phyloP scores from a whole-genome alignment of 2,329 filamentous ascomycete genomes.

The Pyrenophora graminea region DNA sequence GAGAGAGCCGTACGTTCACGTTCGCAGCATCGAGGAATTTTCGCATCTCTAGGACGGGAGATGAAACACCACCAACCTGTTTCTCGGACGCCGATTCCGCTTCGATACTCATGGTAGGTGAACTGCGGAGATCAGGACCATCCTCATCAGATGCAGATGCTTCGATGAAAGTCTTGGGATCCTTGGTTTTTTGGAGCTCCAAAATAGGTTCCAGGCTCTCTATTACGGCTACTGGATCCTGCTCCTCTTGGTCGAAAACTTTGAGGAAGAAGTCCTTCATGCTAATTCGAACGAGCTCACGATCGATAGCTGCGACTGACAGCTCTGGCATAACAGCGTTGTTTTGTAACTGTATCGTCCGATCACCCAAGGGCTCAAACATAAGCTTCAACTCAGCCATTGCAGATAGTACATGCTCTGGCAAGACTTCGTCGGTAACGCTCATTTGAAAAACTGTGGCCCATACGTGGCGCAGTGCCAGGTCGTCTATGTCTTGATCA shows the following conservation, averaged over 20 bases:
- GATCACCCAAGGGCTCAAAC: constrained; percentile 54
- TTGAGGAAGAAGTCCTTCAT: constrained; percentile 96
- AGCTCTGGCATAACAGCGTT: constrained; percentile 88
- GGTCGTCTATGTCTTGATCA: constrained; percentile 40
- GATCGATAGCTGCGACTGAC: constrained; percentile 79
- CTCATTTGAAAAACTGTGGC: constrained; percentile 66
- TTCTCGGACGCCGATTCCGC: constrained; percentile 8
- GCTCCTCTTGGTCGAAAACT: constrained; percentile 81
- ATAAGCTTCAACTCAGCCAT: constrained; percentile 65
- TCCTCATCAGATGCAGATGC: constrained; percentile 11
- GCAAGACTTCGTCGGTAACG: constrained; percentile 58
- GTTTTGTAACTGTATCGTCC: constrained; percentile 70
- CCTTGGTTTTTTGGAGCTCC: constrained; percentile 58
- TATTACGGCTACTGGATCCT: constrained; percentile 82
- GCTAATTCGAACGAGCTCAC: constrained; percentile 87
- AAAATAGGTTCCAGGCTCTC: constrained; percentile 91
- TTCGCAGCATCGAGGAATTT: constrained; percentile 82
- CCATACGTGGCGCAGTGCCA: constrained; percentile 68
- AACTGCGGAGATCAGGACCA: constrained; percentile 11
- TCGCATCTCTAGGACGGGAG: constrained; percentile 71
- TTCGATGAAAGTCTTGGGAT: constrained; percentile 4
- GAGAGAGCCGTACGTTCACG: constrained; percentile 78
- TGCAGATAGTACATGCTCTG: constrained; percentile 64
- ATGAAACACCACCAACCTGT: constrained; percentile 16
- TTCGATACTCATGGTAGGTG: constrained; percentile 15